Evolutionary conservation across 2,329 filamentous ascomycete genomes (phyloP).

Genomic region (Mariannaea elegans): DNA sequence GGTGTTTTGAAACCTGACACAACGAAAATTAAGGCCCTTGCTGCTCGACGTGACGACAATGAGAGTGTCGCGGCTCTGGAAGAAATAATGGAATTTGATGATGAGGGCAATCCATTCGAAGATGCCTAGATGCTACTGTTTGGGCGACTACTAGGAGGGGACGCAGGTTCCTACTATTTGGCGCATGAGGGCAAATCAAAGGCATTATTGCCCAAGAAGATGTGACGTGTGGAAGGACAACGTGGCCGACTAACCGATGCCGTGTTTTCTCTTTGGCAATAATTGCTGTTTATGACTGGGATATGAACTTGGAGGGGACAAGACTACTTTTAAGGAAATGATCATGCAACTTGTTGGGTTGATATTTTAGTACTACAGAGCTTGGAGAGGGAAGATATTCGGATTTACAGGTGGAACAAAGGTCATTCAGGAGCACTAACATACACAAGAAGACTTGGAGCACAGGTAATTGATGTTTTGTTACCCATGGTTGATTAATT

Average conservation of each 20-base stretch:
- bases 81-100: conserved; percentile 42
- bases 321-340: not conserved
- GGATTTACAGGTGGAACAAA: not conserved
- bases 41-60: conserved; percentile 31
- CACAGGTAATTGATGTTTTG: too few species aligned
- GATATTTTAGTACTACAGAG: not conserved
- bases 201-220: not conserved
- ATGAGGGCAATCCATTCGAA: conserved; percentile 41
- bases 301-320: not conserved
- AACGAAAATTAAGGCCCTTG: conserved; percentile 35
- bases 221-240: not conserved
- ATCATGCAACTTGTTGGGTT: not conserved
- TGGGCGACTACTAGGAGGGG: not conserved
- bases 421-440: too few species aligned
- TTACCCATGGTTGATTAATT: too few species aligned
- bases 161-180: not conserved
- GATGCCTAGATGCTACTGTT: conserved; percentile 35
- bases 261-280: not conserved
- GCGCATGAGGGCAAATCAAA: not conserved
- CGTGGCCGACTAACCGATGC: not conserved
- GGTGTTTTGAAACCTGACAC: conserved; percentile 49
- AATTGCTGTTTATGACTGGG: not conserved
- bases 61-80: conserved; percentile 38
- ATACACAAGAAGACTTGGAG: too few species aligned
- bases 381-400: not conserved